A percentile compares a stretch with the other conserved stretches of the same genome.
Conservation (phyloP, 2,329 filamentous ascomycete genomes). For the Aschersonia sp. region DNA sequence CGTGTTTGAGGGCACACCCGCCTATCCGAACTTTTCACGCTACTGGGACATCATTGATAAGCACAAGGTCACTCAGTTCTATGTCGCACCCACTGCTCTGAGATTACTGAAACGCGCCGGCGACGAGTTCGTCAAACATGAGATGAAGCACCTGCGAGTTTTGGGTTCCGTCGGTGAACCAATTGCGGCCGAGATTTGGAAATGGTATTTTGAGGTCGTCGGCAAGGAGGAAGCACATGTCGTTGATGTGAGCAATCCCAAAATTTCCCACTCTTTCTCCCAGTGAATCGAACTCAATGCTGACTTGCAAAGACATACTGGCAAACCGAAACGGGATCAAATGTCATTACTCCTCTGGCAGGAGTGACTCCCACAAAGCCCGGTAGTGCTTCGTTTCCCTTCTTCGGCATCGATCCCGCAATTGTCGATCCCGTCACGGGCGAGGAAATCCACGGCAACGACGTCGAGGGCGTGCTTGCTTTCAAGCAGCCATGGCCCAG, state of each 20-base stretch:
- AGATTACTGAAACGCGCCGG: slow-evolving; percentile 90
- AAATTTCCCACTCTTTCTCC: background rate
- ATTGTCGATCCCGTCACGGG: slow-evolving; percentile 96
- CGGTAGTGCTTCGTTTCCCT: slow-evolving; percentile 86
- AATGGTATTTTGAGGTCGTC: slow-evolving; percentile 96
- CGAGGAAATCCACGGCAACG: slow-evolving; percentile 84
- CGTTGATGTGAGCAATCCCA: slow-evolving; percentile 58
- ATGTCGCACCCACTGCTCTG: slow-evolving; percentile 89
- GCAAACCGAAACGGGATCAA: slow-evolving; percentile 97
- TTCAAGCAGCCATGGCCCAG: slow-evolving; percentile 98
- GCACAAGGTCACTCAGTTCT: slow-evolving; percentile 93
- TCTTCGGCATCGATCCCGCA: slow-evolving; percentile 95
- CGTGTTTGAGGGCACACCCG: slow-evolving; percentile 94
- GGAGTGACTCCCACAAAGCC: slow-evolving; percentile 95
- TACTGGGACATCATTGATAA: slow-evolving; percentile 99
- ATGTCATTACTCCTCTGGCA: slow-evolving; percentile 86
- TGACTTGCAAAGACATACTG: slow-evolving; percentile 68
- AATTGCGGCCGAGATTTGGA: slow-evolving; percentile 96
- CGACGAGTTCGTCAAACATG: slow-evolving; percentile 75
- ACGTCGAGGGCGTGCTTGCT: slow-evolving; percentile 90
- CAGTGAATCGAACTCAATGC: slow-evolving; percentile 3
- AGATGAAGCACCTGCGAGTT: slow-evolving; percentile 81
- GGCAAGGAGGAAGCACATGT: slow-evolving; percentile 88
- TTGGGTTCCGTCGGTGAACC: slow-evolving; percentile 93
- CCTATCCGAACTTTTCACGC: slow-evolving; percentile 92